Evolutionary conservation across 2,329 filamentous ascomycete genomes (phyloP).

Genomic region (Zymoseptoria tritici): DNA sequence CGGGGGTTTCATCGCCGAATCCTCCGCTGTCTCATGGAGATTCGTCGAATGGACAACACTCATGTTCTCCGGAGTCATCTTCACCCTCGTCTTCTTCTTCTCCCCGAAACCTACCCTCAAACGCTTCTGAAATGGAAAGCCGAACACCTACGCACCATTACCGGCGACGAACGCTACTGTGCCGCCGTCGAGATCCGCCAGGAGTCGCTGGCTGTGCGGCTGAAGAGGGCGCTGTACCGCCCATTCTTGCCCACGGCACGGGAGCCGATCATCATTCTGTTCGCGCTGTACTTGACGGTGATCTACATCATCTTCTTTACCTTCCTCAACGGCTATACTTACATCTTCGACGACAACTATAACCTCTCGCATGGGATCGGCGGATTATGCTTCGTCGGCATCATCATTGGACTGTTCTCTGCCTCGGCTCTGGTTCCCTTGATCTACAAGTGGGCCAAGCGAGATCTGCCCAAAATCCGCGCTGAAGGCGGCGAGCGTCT

Average conservation of each 20-base stretch:
- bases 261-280: slow-evolving; percentile 35
- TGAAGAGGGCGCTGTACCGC: slow-evolving; percentile 34
- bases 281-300: slow-evolving; percentile 46
- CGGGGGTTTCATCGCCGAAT: slow-evolving; percentile 38
- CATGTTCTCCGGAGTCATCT: slow-evolving; percentile 26
- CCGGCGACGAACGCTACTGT: slow-evolving; percentile 39
- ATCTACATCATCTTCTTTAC: slow-evolving; percentile 49
- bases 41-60: slow-evolving; percentile 39
- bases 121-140: slow-evolving; percentile 33
- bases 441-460: slow-evolving; percentile 16
- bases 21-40: slow-evolving; percentile 36
- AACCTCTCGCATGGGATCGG: slow-evolving; percentile 8
- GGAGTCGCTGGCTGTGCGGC: slow-evolving; percentile 31
- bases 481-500: slow-evolving; percentile 34
- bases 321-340: slow-evolving; percentile 46
- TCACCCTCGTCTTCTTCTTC: slow-evolving; percentile 33
- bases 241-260: slow-evolving; percentile 36
- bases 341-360: slow-evolving; percentile 37
- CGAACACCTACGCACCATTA: slow-evolving; percentile 24
- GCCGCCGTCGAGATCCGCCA: slow-evolving; percentile 41
- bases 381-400: slow-evolving; percentile 13
- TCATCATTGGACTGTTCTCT: slow-evolving; percentile 11
- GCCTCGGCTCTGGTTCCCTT: slow-evolving; percentile 11
- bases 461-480: slow-evolving; percentile 11
- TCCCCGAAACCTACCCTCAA: slow-evolving; percentile 46